phyloP scores from a whole-genome alignment of 139 green algal species.

The Microglena sp. region DNA sequence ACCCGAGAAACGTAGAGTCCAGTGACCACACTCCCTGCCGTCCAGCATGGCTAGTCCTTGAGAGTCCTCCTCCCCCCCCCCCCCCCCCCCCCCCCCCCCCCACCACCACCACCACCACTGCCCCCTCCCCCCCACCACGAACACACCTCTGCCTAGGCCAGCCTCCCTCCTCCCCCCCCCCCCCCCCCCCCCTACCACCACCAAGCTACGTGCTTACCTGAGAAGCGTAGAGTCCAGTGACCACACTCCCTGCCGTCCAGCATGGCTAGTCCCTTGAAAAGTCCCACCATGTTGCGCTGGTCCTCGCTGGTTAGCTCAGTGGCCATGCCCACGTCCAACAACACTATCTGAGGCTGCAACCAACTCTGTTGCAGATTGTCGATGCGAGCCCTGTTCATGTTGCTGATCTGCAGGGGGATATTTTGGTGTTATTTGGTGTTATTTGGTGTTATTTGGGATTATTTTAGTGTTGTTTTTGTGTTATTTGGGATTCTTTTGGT shows the following conservation, averaged over 20 bases:
- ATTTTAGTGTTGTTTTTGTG: too few species aligned
- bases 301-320: conserved; percentile 61
- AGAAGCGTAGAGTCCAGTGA: conserved; percentile 60
- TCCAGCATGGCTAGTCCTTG: conserved; percentile 42
- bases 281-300: conserved; percentile 53
- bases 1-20: conserved; percentile 58
- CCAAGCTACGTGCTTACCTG: too few species aligned
- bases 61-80: too few species aligned
- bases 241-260: conserved; percentile 50
- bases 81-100: not conserved
- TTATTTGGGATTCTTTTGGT: too few species aligned
- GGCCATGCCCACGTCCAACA: conserved; percentile 89
- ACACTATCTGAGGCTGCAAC: conserved; percentile 61
- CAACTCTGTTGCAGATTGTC: conserved; percentile 34
- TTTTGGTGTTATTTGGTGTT: not conserved
- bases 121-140: not conserved
- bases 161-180: conserved; percentile 9
- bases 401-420: conserved; percentile 6
- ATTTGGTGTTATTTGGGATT: too few species aligned
- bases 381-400: conserved; percentile 13
- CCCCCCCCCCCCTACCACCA: too few species aligned
- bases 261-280: conserved; percentile 34
- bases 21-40: conserved; percentile 42
- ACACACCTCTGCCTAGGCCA: not conserved
- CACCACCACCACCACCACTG: not conserved